These are phyloP conservation scores for Vanrija pseudolonga DNA, from an alignment of 1,284 basidiomycete genomes.

Conservation along the genomic window DNA sequence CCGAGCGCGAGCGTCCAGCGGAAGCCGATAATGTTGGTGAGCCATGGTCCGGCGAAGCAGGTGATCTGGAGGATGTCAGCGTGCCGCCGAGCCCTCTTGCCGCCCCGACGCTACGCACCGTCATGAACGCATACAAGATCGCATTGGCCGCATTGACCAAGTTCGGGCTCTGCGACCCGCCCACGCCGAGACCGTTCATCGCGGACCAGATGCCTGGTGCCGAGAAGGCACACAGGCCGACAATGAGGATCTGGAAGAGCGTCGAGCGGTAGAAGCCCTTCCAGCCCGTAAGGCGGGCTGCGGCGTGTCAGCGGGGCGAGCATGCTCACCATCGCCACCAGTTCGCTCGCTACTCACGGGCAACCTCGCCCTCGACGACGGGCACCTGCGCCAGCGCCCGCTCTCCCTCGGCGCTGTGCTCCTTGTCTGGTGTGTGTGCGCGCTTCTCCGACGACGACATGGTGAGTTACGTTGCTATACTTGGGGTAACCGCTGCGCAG, in stretches of 20 bases:
- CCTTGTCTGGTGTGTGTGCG: too few species aligned
- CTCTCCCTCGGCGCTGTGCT: too few species aligned
- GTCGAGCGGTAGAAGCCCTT: slow-evolving; percentile 20
- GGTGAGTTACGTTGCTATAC: too few species aligned
- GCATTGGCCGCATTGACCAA: slow-evolving; percentile 33
- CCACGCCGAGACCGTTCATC: slow-evolving; percentile 33
- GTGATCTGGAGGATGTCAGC: neutral
- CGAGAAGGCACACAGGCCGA: slow-evolving; percentile 27
- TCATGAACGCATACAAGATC: slow-evolving; percentile 22
- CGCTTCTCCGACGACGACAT: too few species aligned
- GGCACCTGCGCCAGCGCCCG: too few species aligned
- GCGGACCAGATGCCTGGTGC: slow-evolving; percentile 35
- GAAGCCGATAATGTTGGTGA: slow-evolving; percentile 17
- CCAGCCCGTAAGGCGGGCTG: too few species aligned
- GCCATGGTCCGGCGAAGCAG: neutral
- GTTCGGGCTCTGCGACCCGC: slow-evolving; percentile 31
- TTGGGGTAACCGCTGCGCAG: too few species aligned
- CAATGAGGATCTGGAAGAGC: slow-evolving; percentile 25
- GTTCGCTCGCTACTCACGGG: too few species aligned
- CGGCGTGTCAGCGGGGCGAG: too few species aligned
- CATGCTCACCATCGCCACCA: too few species aligned
- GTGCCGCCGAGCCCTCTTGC: too few species aligned
- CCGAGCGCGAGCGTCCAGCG: slow-evolving; percentile 35
- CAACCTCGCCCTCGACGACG: too few species aligned
- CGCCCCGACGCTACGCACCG: neutral